These are phyloP conservation scores for Eucalyptus pumila DNA, from an alignment of 345 rosid genomes.

Conservation along the genomic window DNA sequence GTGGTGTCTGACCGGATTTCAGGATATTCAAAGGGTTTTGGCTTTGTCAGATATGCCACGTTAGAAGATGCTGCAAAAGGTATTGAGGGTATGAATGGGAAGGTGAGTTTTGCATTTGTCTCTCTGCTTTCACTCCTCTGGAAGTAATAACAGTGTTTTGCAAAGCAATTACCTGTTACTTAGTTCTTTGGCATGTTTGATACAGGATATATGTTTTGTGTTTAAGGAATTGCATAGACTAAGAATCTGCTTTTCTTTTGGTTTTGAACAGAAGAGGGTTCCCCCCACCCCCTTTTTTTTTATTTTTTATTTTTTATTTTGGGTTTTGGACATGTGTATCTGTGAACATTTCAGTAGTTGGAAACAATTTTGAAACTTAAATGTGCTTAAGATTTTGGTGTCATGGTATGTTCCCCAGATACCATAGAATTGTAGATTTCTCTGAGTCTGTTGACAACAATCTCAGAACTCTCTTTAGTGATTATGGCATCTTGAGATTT, in stretches of 20 bases:
- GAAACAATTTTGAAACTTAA: neutral
- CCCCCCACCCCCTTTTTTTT: too few relatives aligned
- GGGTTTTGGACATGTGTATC: neutral
- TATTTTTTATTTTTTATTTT: neutral
- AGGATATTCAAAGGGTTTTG: constrained; percentile 89
- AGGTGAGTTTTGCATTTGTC: constrained; percentile 26
- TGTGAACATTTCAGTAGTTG: neutral
- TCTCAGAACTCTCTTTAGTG: neutral
- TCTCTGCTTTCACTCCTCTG: neutral
- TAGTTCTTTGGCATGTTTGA: neutral
- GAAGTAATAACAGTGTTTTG: neutral
- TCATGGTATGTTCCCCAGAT: neutral
- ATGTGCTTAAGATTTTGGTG: neutral
- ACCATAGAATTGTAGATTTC: neutral
- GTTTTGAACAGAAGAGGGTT: neutral
- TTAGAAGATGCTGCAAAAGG: constrained; percentile 84
- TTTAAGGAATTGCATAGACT: neutral
- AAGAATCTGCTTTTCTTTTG: neutral
- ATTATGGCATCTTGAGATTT: neutral
- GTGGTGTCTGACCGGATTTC: constrained; percentile 75
- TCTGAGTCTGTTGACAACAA: neutral
- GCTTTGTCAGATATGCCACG: constrained; percentile 71
- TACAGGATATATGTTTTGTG: neutral
- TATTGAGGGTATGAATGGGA: constrained; percentile 81
- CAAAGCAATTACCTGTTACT: neutral